These are phyloP conservation scores for Ambrosiella xylebori DNA, from an alignment of 2,329 filamentous ascomycete genomes.

Conservation along the genomic window DNA sequence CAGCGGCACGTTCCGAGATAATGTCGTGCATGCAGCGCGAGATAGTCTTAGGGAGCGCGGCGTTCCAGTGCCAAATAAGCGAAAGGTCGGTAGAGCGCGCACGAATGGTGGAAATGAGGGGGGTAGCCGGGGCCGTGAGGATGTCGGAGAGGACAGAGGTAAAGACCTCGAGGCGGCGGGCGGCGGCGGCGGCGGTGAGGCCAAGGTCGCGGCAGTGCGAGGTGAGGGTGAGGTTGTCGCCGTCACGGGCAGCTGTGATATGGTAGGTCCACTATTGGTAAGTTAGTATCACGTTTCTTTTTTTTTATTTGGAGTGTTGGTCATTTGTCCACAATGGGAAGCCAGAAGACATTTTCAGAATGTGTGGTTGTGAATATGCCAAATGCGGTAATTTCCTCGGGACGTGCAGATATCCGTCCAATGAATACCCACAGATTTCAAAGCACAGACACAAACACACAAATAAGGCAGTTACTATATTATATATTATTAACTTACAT, in stretches of 20 bases:
- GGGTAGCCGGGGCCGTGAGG: constrained; percentile 8
- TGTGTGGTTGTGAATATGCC: too few relatives aligned
- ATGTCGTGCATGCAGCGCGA: constrained; percentile 30
- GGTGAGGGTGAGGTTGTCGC: constrained; percentile 12
- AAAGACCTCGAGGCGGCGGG: constrained; percentile 15
- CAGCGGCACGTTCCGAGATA: constrained; percentile 23
- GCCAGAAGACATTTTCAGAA: too few relatives aligned
- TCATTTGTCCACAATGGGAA: too few relatives aligned
- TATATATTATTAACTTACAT: constrained; percentile 6
- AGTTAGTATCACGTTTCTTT: not conserved
- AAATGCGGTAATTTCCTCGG: too few relatives aligned
- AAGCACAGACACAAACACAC: not conserved
- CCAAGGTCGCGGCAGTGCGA: constrained; percentile 14
- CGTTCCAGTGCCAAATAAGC: constrained; percentile 31
- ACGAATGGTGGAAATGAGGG: constrained; percentile 7
- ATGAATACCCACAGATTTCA: not conserved
- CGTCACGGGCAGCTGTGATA: constrained; percentile 13
- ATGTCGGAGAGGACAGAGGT: constrained; percentile 14
- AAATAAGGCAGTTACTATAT: not conserved
- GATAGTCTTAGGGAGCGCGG: constrained; percentile 24
- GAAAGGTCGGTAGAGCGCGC: constrained; percentile 21
- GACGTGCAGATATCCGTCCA: too few relatives aligned
- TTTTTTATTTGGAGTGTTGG: too few relatives aligned
- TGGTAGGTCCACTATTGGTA: constrained; percentile 16
- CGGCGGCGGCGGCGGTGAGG: constrained; percentile 13